phyloP scores from a whole-genome alignment of 2,329 filamentous ascomycete genomes.

The Chaetomium sp. region DNA sequence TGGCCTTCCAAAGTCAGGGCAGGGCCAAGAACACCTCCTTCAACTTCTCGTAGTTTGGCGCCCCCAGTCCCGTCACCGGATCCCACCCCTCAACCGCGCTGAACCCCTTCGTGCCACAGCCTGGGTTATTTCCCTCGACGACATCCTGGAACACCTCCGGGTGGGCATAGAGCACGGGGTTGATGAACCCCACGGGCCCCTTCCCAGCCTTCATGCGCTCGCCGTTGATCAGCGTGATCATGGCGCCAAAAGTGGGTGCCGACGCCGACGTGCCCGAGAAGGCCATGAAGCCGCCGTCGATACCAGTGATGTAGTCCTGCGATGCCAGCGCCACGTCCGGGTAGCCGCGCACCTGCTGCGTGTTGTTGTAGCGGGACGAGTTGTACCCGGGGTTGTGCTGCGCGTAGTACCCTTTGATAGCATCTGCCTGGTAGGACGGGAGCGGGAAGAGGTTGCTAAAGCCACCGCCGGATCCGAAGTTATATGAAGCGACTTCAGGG shows the following conservation, averaged over 20 bases:
- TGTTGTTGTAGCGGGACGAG: slow-evolving; percentile 8
- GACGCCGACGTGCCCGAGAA: slow-evolving; percentile 52
- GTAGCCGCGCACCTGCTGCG: slow-evolving; percentile 16
- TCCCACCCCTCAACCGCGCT: slow-evolving; percentile 47
- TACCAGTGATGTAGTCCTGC: slow-evolving; percentile 10
- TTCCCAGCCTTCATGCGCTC: slow-evolving; percentile 38
- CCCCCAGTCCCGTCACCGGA: slow-evolving; percentile 38
- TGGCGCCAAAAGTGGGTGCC: slow-evolving; percentile 41
- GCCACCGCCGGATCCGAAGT: slow-evolving; percentile 46
- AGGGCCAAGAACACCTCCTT: slow-evolving; percentile 43
- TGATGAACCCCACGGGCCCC: slow-evolving; percentile 35
- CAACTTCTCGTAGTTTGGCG: slow-evolving; percentile 28
- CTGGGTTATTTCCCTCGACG: slow-evolving; percentile 42
- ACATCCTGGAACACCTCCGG: slow-evolving; percentile 38
- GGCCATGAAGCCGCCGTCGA: slow-evolving; percentile 45
- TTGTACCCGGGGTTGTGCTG: slow-evolving; percentile 17
- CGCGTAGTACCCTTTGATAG: slow-evolving; percentile 46
- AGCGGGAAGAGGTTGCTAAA: slow-evolving; percentile 51
- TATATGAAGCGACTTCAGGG: slow-evolving; percentile 31
- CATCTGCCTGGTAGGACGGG: slow-evolving; percentile 47
- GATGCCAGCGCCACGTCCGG: slow-evolving; percentile 25
- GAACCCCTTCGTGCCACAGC: slow-evolving; percentile 45
- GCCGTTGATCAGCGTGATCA: slow-evolving; percentile 42
- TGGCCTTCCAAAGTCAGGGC: slow-evolving; percentile 30
- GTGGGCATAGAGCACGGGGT: slow-evolving; percentile 32